phyloP scores from a whole-genome alignment of 164 flowering plant species.

The Nymphaea colorata region DNA sequence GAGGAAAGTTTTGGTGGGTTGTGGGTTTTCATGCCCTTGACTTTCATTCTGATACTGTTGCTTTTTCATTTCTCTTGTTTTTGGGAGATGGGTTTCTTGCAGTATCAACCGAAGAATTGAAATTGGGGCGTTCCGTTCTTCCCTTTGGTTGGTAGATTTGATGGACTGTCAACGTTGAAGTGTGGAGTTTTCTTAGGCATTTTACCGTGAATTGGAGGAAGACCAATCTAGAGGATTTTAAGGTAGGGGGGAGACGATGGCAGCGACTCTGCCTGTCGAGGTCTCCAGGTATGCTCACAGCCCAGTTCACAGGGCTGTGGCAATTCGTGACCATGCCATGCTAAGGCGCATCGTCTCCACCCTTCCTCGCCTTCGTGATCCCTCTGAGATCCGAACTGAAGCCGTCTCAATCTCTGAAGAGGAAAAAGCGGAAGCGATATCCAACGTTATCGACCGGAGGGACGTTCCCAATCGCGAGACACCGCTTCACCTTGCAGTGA shows the following conservation, averaged over 20 bases:
- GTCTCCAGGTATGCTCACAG: conserved; percentile 49
- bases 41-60: neutral
- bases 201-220: neutral
- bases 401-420: conserved; percentile 50
- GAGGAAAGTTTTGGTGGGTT: neutral
- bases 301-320: conserved; percentile 61
- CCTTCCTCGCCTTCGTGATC: conserved; percentile 51
- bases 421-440: conserved; percentile 56
- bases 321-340: conserved; percentile 37
- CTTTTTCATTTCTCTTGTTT: too few relatives aligned
- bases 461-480: conserved; percentile 81
- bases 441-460: conserved; percentile 58
- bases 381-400: conserved; percentile 47
- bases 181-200: neutral
- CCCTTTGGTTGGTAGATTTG: neutral
- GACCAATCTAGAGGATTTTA: neutral
- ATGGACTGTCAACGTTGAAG: neutral
- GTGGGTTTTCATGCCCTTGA: neutral
- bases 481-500: conserved; percentile 81
- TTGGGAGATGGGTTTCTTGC: neutral
- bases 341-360: conserved; percentile 44
- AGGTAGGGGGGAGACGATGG: neutral
- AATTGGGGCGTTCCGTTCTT: neutral
- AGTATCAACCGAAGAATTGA: neutral
- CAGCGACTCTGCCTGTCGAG: conserved; percentile 10